These are phyloP conservation scores for Pseudotsuga menziesii DNA, from an alignment of 75 land plant genomes.

Conservation along the genomic window DNA sequence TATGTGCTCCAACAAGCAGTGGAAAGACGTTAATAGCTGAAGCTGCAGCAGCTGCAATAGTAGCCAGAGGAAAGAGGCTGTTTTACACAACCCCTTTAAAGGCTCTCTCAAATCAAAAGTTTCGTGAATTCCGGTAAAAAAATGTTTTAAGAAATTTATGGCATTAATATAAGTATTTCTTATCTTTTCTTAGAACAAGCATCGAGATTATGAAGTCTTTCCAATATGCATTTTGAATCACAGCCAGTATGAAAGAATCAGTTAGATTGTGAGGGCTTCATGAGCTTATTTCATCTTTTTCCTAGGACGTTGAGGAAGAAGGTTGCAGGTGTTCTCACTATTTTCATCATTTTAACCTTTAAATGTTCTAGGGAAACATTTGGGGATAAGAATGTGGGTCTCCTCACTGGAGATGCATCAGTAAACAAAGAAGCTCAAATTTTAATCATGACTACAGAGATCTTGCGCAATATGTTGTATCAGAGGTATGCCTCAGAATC, in stretches of 20 bases:
- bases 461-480: constrained; percentile 93
- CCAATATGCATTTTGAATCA: neutral
- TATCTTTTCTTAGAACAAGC: neutral
- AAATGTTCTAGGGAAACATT: constrained; percentile 56
- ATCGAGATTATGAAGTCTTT: neutral
- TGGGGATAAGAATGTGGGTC: constrained; percentile 88
- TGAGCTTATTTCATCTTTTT: neutral
- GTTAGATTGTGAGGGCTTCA: neutral
- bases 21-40: constrained; percentile 98
- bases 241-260: neutral
- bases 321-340: neutral
- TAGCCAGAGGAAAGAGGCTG: constrained; percentile 71
- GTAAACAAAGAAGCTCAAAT: constrained; percentile 88
- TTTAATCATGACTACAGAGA: constrained; percentile 98
- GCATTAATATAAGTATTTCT: neutral
- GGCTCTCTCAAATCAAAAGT: constrained; percentile 97
- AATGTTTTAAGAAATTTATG: neutral
- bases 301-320: neutral
- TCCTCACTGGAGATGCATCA: constrained; percentile 92
- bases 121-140: constrained; percentile 79
- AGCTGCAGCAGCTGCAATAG: constrained; percentile 90
- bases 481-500: constrained; percentile 52
- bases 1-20: constrained; percentile 99
- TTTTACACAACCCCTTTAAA: constrained; percentile 97
- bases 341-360: neutral